Base-by-base conservation (phyloP, 805 yeast genomes). In the Diddensiella santjacobensis region DNA sequence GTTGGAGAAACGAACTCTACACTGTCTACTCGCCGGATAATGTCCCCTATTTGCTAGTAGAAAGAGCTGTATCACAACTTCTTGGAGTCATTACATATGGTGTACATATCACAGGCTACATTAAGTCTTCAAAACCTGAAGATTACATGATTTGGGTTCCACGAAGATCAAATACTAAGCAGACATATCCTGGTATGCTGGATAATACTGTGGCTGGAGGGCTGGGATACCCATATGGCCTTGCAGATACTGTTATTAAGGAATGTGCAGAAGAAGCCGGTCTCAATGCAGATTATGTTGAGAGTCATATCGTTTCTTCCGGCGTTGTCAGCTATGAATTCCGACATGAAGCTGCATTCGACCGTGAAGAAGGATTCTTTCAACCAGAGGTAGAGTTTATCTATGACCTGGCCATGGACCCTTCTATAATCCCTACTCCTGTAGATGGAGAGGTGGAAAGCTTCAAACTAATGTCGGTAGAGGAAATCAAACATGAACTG, bases 201-300 rank as follows among this genome's bases (percentile, higher is more conserved):
- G 99, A 93, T 64, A 91, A 90, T 64, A 88, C 95, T 0, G 86
- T 93, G 4, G 99, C 96, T 0, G 99, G 99, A 1, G 99, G 99
- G 0, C 60, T 93, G 3, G 96, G 95, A 0, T 74, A 83, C 63
- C 96, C 96, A 0, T 71, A 78, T 55, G 87, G 89, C 0, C 69
- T 81, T 2, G 68, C 71, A 60, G 96, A 87, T 40, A 91, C 97
- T 0, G 79, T 83, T 2, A 56, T 86, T 17, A 93, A 93, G 62
- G 99, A 93, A 63, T 80, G 95, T 58, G 73, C 71, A 51, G 99
- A 93, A 59, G 99, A 93, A 60, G 98, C 96, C 0, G 95, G 95
- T 0, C 65, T 91, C n/a, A 54, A 60, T 0, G 69, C 71, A 11
- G 73, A 69, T 0, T 76, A 79, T 50, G 81, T 88, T 1, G 61